Percentiles rank a stretch among this genome's conserved stretches.
Conservation (phyloP, 2,329 filamentous ascomycete species). For the Microcyclosporella mali region DNA sequence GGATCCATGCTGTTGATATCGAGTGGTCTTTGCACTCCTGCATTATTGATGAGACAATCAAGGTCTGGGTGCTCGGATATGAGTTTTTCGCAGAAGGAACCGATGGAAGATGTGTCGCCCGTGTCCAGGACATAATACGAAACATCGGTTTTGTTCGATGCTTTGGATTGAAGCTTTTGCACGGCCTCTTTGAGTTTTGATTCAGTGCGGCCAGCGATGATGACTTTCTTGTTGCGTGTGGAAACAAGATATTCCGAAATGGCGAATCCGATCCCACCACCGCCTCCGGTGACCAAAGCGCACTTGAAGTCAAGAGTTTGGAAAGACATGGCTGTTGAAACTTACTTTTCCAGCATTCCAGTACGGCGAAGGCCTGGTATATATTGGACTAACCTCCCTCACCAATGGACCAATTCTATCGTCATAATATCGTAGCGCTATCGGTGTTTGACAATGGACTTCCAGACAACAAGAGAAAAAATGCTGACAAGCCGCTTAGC, state of each 20-base stretch:
- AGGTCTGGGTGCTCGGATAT: slow-evolving; percentile 48
- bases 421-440: too few species aligned
- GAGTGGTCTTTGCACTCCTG: slow-evolving; percentile 52
- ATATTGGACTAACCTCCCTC: too few species aligned
- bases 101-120: slow-evolving; percentile 40
- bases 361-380: too few species aligned
- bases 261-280: slow-evolving; percentile 48
- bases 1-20: slow-evolving; percentile 36
- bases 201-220: slow-evolving; percentile 51
- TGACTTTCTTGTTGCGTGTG: slow-evolving; percentile 45
- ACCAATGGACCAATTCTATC: too few species aligned
- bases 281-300: slow-evolving; percentile 42
- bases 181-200: too few species aligned
- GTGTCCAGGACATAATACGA: slow-evolving; percentile 52
- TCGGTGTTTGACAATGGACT: too few species aligned
- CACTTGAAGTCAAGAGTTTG: not conserved
- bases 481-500: too few species aligned
- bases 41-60: slow-evolving; percentile 56
- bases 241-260: slow-evolving; percentile 44
- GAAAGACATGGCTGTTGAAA: not conserved
- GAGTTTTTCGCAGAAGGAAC: slow-evolving; percentile 42
- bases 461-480: too few species aligned
- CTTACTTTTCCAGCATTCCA: too few species aligned
- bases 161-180: slow-evolving; percentile 43
- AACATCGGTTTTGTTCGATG: slow-evolving; percentile 40